A percentile compares a stretch with the other conserved stretches of the same genome.
Conservation (phyloP, 2,329 filamentous ascomycete species). For the Botrytis medusae region DNA sequence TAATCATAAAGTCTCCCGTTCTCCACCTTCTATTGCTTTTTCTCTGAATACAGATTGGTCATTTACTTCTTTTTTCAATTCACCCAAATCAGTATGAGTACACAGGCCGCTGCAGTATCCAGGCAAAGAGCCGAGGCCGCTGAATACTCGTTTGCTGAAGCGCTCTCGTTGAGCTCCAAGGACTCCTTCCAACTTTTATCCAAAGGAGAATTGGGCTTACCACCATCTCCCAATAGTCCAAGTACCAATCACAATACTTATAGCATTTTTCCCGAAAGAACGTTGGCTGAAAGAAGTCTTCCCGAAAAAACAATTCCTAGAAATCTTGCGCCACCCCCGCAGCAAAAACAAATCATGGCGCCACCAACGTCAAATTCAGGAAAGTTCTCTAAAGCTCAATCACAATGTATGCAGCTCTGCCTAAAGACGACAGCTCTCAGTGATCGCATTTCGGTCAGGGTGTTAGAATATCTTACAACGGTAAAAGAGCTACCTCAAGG, state of each 20-base stretch:
- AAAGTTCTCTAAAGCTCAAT: conserved; percentile 28
- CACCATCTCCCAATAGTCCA: conserved; percentile 1
- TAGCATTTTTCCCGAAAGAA: neutral
- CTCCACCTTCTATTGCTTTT: conserved; percentile 2
- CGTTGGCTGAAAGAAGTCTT: conserved; percentile 1
- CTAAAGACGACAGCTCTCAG: conserved; percentile 58
- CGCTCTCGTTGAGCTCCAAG: conserved; percentile 8
- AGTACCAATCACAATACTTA: neutral
- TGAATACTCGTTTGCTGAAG: conserved; percentile 19
- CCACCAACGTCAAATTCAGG: neutral
- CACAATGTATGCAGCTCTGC: conserved; percentile 50
- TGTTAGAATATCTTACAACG: conserved; percentile 62
- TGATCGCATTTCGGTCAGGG: conserved; percentile 63
- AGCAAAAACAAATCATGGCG: conserved; percentile 7
- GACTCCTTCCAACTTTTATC: conserved; percentile 11
- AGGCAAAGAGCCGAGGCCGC: conserved; percentile 11
- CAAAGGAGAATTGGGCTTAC: conserved; percentile 1
- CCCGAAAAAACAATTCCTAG: conserved; percentile 1
- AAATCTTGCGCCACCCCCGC: neutral
- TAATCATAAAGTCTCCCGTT: conserved; percentile 6
- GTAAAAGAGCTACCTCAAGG: conserved; percentile 55
- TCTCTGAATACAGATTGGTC: neutral
- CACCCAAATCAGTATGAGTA: conserved; percentile 11
- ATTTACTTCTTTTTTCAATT: neutral
- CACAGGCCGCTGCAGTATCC: conserved; percentile 1